phyloP scores from a whole-genome alignment of 805 yeast species.

The Starmera dryadoides region DNA sequence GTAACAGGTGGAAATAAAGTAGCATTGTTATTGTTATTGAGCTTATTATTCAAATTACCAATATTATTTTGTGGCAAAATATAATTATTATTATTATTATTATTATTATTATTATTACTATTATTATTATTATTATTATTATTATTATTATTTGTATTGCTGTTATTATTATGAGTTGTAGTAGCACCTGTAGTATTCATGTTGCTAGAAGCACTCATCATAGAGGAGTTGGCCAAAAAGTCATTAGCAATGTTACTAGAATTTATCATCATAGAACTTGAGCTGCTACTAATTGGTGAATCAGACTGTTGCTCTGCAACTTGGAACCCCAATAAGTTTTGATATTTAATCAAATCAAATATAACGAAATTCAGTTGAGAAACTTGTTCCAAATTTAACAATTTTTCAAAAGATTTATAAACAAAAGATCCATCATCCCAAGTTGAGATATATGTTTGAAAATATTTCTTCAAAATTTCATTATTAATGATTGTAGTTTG shows the following conservation, averaged over 20 bases:
- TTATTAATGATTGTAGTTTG: conserved; percentile 13
- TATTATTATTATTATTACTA: background rate
- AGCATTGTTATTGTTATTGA: background rate
- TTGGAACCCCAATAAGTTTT: background rate
- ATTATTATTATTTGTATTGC: no score
- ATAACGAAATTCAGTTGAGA: background rate
- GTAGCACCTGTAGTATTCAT: no score
- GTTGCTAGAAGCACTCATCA: background rate
- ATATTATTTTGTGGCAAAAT: background rate
- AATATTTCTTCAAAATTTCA: conserved; percentile 16
- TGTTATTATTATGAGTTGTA: no score
- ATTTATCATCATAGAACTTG: background rate
- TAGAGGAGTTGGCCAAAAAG: background rate
- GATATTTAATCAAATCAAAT: background rate
- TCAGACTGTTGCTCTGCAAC: background rate
- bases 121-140: background rate
- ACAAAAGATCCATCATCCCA: conserved; percentile 29
- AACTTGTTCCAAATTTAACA: background rate
- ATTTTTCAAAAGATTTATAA: conserved; percentile 15
- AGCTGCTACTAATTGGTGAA: background rate
- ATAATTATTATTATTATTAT: background rate
- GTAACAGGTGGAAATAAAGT: background rate
- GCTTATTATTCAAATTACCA: no score
- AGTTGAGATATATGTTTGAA: conserved; percentile 16
- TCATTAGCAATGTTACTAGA: background rate